Conservation (phyloP, 179 eudicot genomes). For the Kewa caespitosa region DNA sequence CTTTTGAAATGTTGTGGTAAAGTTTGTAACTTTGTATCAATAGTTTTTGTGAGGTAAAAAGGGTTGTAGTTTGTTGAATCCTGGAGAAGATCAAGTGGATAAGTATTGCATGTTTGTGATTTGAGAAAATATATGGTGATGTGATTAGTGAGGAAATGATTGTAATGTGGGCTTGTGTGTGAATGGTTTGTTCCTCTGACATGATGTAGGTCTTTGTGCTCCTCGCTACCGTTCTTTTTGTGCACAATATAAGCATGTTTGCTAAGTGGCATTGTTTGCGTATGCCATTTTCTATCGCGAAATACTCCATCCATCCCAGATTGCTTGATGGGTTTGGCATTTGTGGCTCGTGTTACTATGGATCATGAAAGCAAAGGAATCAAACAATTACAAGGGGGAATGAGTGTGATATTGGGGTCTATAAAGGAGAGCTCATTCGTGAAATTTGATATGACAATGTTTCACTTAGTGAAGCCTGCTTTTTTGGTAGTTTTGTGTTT, state of each 20-base stretch:
- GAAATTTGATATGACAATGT: too few relatives aligned
- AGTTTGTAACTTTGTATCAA: not conserved
- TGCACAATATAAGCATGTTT: not conserved
- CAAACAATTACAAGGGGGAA: too few relatives aligned
- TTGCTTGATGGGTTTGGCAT: too few relatives aligned
- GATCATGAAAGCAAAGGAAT: too few relatives aligned
- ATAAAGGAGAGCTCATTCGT: too few relatives aligned
- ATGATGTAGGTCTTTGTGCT: not conserved
- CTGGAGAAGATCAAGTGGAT: not conserved
- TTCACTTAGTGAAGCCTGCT: too few relatives aligned
- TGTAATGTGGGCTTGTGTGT: conserved; percentile 2
- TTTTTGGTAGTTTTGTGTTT: too few relatives aligned
- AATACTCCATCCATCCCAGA: too few relatives aligned
- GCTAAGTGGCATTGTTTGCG: not conserved
- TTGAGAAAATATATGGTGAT: conserved; percentile 2
- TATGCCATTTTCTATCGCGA: not conserved
- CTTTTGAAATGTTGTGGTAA: not conserved
- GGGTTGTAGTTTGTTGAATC: not conserved
- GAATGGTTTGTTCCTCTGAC: not conserved
- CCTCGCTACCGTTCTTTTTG: not conserved
- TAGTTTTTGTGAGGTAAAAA: not conserved
- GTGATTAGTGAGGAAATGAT: conserved; percentile 2
- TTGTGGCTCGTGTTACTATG: too few relatives aligned
- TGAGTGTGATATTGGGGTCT: too few relatives aligned
- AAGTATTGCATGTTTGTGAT: not conserved